These are phyloP conservation scores for Pelargonium myrrhifolium DNA, from an alignment of 441 rosid genomes.

Conservation along the genomic window DNA sequence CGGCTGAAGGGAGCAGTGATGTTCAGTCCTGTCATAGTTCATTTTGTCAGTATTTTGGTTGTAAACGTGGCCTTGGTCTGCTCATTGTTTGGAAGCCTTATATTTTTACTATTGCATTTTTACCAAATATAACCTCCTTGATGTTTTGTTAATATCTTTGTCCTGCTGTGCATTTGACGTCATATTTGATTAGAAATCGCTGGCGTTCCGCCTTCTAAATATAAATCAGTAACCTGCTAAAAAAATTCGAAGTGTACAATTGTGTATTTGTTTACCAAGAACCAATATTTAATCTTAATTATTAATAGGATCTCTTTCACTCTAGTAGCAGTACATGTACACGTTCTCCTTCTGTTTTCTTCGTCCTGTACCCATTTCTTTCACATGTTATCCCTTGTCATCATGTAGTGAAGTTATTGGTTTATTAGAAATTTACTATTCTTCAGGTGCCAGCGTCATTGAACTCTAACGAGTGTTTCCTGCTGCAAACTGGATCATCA, in stretches of 20 bases:
- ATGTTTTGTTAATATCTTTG: no score
- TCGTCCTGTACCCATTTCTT: not conserved
- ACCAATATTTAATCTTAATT: not conserved
- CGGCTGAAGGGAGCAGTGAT: not conserved
- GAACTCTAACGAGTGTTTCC: constrained; percentile 78
- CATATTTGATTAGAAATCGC: no score
- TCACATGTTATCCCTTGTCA: not conserved
- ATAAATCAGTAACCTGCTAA: no score
- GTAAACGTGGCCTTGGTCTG: no score
- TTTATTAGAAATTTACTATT: constrained; percentile 10
- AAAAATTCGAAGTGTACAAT: not conserved
- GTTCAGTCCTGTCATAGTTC: not conserved
- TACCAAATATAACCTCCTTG: no score
- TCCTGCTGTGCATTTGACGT: no score
- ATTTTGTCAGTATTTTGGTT: not conserved
- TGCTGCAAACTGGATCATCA: constrained; percentile 96
- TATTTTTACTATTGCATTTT: no score
- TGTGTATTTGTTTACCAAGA: not conserved
- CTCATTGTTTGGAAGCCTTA: no score
- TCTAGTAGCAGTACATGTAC: constrained; percentile 5
- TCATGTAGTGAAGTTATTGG: not conserved
- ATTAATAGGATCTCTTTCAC: not conserved
- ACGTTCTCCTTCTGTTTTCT: not conserved
- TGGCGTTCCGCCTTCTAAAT: no score
- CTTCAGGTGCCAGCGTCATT: constrained; percentile 79